phyloP scores from a whole-genome alignment of 768 basidiomycete genomes.

The Gloeophyllum trabeum region DNA sequence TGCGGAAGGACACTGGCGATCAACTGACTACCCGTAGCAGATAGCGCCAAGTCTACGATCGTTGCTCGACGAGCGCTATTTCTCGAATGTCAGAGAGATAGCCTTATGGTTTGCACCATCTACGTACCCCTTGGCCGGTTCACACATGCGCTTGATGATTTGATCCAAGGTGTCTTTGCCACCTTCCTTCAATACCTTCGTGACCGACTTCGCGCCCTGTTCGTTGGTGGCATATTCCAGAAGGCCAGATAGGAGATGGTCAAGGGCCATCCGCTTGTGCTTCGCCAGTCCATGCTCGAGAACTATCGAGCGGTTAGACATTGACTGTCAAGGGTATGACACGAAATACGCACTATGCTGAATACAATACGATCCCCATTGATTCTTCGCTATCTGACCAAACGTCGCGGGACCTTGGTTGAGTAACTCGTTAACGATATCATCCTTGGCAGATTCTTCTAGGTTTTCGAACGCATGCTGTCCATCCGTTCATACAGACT shows the following conservation, averaged over 20 bases:
- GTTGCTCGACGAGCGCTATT: conserved; percentile 63
- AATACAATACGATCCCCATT: conserved; percentile 84
- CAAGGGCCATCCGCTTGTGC: conserved; percentile 66
- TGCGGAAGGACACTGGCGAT: conserved; percentile 75
- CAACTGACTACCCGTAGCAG: conserved; percentile 75
- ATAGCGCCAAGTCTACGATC: conserved; percentile 79
- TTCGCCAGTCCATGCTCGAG: conserved; percentile 75
- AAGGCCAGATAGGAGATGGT: conserved; percentile 66
- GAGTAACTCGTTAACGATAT: conserved; percentile 75
- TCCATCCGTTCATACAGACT: neutral
- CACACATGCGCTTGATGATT: conserved; percentile 75
- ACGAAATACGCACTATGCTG: conserved; percentile 59
- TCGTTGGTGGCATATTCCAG: conserved; percentile 74
- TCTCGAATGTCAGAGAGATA: neutral
- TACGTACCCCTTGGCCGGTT: conserved; percentile 67
- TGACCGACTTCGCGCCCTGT: conserved; percentile 82
- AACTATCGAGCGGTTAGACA: conserved; percentile 28
- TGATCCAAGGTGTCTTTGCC: conserved; percentile 65
- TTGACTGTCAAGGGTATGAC: conserved; percentile 3
- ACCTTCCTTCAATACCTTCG: conserved; percentile 79
- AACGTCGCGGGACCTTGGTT: conserved; percentile 60
- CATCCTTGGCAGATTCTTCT: conserved; percentile 74
- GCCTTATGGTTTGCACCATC: no score
- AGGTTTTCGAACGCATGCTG: conserved; percentile 83
- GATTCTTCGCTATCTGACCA: conserved; percentile 71